These are phyloP conservation scores for Trichoderma koningii DNA, from an alignment of 2,329 filamentous ascomycete genomes.

Conservation along the genomic window DNA sequence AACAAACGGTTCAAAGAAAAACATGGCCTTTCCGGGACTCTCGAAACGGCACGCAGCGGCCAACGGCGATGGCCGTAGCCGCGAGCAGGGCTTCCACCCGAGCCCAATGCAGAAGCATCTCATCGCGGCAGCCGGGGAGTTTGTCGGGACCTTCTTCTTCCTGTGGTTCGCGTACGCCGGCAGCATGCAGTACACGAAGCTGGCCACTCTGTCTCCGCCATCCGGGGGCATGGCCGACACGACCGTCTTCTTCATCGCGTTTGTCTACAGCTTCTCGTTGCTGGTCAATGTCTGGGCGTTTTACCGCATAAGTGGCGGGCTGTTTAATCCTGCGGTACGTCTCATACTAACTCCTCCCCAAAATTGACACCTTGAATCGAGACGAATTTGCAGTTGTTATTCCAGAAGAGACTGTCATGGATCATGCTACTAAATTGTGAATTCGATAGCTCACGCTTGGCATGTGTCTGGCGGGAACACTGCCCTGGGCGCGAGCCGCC, in stretches of 20 bases:
- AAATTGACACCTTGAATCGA: too few species aligned
- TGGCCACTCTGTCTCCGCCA: background rate
- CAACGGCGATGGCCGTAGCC: background rate
- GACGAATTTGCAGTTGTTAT: background rate
- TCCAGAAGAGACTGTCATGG: background rate
- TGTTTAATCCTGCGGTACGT: conserved; percentile 4
- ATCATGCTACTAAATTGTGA: background rate
- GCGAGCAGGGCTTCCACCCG: background rate
- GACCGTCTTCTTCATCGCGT: background rate
- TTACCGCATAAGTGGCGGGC: conserved; percentile 6
- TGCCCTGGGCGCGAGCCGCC: background rate
- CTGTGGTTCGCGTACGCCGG: background rate
- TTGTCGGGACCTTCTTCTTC: background rate
- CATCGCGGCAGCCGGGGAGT: background rate
- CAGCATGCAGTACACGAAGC: background rate
- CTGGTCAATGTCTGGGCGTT: conserved; percentile 1
- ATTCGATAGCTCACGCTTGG: background rate
- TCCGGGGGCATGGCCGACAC: background rate
- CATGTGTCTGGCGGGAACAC: background rate
- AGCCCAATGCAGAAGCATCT: background rate
- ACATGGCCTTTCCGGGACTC: background rate
- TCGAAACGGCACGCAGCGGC: background rate
- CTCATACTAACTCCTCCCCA: too few species aligned
- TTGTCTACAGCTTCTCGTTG: background rate
- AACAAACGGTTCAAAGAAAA: background rate